Evolutionary conservation across 805 yeast genomes (phyloP).

Genomic region (Candida khao-thaluensis): DNA sequence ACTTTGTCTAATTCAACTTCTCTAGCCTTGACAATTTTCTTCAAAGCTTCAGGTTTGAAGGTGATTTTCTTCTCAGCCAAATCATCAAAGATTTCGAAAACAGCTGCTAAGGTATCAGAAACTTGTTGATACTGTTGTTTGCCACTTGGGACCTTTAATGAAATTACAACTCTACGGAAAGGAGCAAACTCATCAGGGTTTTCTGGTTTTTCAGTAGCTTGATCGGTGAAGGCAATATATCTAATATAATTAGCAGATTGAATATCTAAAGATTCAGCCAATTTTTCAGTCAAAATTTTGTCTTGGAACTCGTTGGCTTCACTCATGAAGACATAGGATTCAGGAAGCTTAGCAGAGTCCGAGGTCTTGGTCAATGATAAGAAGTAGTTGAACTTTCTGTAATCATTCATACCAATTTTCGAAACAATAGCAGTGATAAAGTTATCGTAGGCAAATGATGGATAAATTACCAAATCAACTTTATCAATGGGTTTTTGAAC

Average conservation of each 20-base stretch:
- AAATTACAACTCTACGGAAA: conserved; percentile 52
- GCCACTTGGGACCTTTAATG: conserved; percentile 51
- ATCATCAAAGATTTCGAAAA: conserved; percentile 59
- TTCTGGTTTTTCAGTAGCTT: conserved; percentile 70
- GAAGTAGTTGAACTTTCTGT: conserved; percentile 75
- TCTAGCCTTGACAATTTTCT: conserved; percentile 77
- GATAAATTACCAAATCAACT: conserved; percentile 59
- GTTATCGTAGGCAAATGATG: conserved; percentile 57
- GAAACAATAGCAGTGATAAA: conserved; percentile 83
- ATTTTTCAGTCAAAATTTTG: conserved; percentile 51
- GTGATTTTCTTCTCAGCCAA: conserved; percentile 48
- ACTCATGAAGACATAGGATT: conserved; percentile 80
- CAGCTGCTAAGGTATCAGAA: conserved; percentile 50
- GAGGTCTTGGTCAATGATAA: conserved; percentile 81
- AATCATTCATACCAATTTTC: conserved; percentile 75
- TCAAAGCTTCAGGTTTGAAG: conserved; percentile 72
- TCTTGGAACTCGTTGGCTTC: conserved; percentile 83
- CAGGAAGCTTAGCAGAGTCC: conserved; percentile 69
- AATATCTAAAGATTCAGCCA: conserved; percentile 40
- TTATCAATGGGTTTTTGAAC: conserved; percentile 57
- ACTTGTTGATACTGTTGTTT: conserved; percentile 50
- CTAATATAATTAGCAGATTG: conserved; percentile 47
- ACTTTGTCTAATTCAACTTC: conserved; percentile 69
- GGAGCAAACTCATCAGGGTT: conserved; percentile 55
- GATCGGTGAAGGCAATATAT: conserved; percentile 80